Base-by-base conservation (phyloP, 2,329 filamentous ascomycete species). In the Purpureocillium takamizusanense region DNA sequence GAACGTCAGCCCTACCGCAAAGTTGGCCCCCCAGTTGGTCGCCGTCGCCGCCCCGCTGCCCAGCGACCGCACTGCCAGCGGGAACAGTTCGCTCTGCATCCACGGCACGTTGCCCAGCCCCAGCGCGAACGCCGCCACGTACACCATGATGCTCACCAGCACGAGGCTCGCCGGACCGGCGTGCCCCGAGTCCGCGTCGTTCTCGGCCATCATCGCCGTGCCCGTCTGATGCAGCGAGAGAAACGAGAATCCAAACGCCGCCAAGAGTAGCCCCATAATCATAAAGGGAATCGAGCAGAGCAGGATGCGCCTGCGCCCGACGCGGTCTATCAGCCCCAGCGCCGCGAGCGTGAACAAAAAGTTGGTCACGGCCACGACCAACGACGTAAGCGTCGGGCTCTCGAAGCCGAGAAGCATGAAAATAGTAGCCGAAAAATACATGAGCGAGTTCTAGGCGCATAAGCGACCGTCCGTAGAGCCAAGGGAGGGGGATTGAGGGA, bases 31-130 rank as follows among this genome's bases (percentile, higher is more conserved):
- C 90, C 90, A 97, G 53, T 78, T 95, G 7, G 86, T 94, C 5
- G 81, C 82, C 7, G 89, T 90, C 2, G 83, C 75, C 5, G 86
- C 59, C 0, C 80, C 80, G 41, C 81, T 85, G 21, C 85, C 86
- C 2, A 86, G 61, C 4, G 81, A 80, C 35, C 85, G 78, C 33
- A 88, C 83, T 23, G 72, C 71, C 35, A 89, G 68, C 1, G 88
- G 84, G 54, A 95, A 95, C 25, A 95, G 74, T 63, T 97, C 90
- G 49, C 82, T 86, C 63, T 95, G 89, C 72, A 95, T 90, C 90
- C 90, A 97, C 1, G 90, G 89, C 3, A 97, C 87, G 51, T 88
- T 94, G 8, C 90, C 90, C 2, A 97, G 71, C 3, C 90, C 90
- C 2, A 89, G 69, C 1, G 90, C 90, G 55, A 94, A 97, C 1